Evolutionary conservation across 805 yeast species (phyloP), one percentile per base, ranked within the genome.

Genomic region (Yueomyces sp.): DNA sequence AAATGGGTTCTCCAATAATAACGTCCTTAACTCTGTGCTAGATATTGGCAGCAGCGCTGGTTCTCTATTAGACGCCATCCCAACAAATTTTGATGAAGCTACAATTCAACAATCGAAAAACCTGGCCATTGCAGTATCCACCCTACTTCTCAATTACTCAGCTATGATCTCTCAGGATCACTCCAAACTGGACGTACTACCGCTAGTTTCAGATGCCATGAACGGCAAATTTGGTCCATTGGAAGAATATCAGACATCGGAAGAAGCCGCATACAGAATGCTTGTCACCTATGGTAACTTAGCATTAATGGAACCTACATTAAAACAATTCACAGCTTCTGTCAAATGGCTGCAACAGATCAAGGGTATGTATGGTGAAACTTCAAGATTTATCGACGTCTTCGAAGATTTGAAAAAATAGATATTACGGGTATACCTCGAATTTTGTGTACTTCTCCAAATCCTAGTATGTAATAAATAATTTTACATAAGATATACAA

Each of bases 191-290:
- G 62, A 56, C 30, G 52, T 63, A 44, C 47, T 62, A 2, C 59
- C 65, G 19, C 49, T 57, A 28, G 37, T 68, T 11, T 48, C 61
- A 2, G 62, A 57, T 26, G 54, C 56, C 1, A 40, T 65, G 8
- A 57, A 59, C 33, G 45, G 48, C 0, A 57, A 57, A 29, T 58
- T 56, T 40, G 62, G 58, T 3, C 49, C 52, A 3, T 52, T 64
- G 6, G 61, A 63, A 6, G 46, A 50, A 2, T 55, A 54, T 30
- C 57, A 54, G 34, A 52, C 62, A 1, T 73, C 73, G 36, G 71
- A 76, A 37, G 95, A 85, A 59, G 75, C 87, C 2, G 74, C 77
- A 0, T 85, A 84, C 57, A 69, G 95, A 54, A 50, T 78, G 27
- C 49, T 72, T 8, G 67, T 84, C 28, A 78, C 82, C 0, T 70